Conservation (phyloP, 1,139 yeast genomes). For the Scheffersomyces parashehatae region DNA sequence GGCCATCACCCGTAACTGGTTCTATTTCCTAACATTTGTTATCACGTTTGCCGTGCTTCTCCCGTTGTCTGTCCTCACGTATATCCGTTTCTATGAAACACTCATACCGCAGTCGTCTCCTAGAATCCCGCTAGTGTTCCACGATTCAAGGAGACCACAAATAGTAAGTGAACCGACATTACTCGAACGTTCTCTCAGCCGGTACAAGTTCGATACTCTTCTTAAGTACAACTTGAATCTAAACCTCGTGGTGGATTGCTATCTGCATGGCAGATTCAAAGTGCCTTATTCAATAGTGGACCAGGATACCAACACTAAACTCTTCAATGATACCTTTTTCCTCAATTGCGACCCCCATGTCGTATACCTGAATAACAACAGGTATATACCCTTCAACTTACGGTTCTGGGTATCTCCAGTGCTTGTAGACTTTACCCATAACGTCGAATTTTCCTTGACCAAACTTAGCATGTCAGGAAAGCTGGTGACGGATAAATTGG, state of each 20-base stretch:
- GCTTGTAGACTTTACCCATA: constrained; percentile 24
- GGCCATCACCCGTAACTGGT: constrained; percentile 10
- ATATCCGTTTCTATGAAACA: constrained; percentile 34
- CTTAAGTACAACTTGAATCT: constrained; percentile 18
- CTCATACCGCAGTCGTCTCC: constrained; percentile 35
- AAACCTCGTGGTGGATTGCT: constrained; percentile 22
- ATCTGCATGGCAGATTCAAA: not conserved
- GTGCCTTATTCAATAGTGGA: constrained; percentile 7
- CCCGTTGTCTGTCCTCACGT: constrained; percentile 40
- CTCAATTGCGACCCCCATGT: constrained; percentile 32
- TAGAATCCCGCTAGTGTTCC: constrained; percentile 24
- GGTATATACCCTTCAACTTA: constrained; percentile 36
- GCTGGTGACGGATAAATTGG: constrained; percentile 4
- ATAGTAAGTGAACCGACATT: constrained; percentile 7
- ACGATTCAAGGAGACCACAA: not conserved
- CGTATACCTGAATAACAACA: constrained; percentile 30
- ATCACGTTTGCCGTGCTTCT: constrained; percentile 25
- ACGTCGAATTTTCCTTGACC: constrained; percentile 9
- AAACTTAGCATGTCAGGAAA: constrained; percentile 10
- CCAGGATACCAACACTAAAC: not conserved
- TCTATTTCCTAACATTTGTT: constrained; percentile 7
- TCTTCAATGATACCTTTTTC: constrained; percentile 11
- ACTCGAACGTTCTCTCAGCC: constrained; percentile 18
- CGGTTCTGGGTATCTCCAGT: constrained; percentile 42
- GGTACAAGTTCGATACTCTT: constrained; percentile 11